These are phyloP conservation scores for Phlyctochytrium bullatum DNA, from an alignment of 192 early-diverging fungal species.

Conservation along the genomic window DNA sequence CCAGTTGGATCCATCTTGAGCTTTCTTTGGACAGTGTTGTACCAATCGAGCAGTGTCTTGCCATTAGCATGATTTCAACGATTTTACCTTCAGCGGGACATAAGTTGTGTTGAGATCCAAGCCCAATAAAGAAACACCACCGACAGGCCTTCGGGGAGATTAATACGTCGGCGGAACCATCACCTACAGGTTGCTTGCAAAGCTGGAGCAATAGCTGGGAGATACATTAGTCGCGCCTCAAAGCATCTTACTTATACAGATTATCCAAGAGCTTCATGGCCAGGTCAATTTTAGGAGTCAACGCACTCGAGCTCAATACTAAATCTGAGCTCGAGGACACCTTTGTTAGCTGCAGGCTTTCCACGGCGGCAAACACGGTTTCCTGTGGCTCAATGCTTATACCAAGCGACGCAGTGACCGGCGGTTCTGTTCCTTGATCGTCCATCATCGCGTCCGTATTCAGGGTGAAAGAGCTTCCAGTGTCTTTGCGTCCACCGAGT, in stretches of 20 bases:
- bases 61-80: conserved; percentile 27
- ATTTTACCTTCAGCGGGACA: conserved; percentile 42
- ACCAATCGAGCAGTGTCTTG: conserved; percentile 78
- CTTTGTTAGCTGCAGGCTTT: conserved; percentile 16
- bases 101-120: conserved; percentile 35
- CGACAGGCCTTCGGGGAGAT: conserved; percentile 35
- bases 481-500: conserved; percentile 37
- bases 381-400: conserved; percentile 90
- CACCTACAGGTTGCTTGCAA: conserved; percentile 32
- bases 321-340: conserved; percentile 43
- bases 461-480: conserved; percentile 5
- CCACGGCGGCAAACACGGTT: conserved; percentile 59
- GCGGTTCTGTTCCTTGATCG: conserved; percentile 19
- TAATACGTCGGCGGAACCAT: not conserved
- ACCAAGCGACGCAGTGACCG: conserved; percentile 70
- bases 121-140: conserved; percentile 52
- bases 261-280: conserved; percentile 3
- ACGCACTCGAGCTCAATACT: conserved; percentile 60
- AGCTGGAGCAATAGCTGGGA: conserved; percentile 48
- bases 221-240: conserved; percentile 16
- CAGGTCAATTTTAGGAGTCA: conserved; percentile 38
- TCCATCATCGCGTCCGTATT: conserved; percentile 26
- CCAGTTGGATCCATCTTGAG: conserved; percentile 65
- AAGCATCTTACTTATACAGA: conserved; percentile 16
- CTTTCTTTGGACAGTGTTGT: conserved; percentile 70